phyloP scores from a whole-genome alignment of 345 rosid genomes.

The Cardamine occulta region DNA sequence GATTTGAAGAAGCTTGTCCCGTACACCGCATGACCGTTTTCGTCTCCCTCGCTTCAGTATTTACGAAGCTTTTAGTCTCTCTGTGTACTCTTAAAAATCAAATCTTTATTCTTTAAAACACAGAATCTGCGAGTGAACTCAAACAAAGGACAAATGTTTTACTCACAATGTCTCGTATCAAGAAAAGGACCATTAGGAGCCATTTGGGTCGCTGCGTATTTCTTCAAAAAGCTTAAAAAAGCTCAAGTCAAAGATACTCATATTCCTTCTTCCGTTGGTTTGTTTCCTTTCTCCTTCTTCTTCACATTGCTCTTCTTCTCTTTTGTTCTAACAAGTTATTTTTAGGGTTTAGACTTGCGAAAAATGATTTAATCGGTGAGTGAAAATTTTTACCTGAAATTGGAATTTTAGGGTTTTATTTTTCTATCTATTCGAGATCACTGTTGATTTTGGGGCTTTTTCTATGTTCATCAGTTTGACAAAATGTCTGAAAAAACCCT shows the following conservation, averaged over 20 bases:
- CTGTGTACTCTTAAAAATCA: background rate
- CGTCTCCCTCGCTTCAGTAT: constrained; percentile 38
- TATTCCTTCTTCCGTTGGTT: constrained; percentile 79
- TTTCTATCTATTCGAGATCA: background rate
- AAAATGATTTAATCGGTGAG: background rate
- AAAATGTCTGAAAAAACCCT: constrained; percentile 20
- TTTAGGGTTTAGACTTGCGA: constrained; percentile 24
- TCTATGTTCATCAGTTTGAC: constrained; percentile 11
- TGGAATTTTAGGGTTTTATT: constrained; percentile 33
- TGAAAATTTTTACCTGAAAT: background rate
- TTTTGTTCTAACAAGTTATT: background rate
- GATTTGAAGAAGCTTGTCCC: constrained; percentile 36
- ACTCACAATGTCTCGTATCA: constrained; percentile 62
- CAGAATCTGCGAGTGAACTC: background rate
- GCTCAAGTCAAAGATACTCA: constrained; percentile 68
- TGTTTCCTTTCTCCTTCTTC: constrained; percentile 39
- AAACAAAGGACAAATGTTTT: constrained; percentile 49
- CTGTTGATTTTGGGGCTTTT: background rate
- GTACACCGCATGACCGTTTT: constrained; percentile 49
- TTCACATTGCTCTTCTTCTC: background rate
- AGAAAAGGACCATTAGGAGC: constrained; percentile 70
- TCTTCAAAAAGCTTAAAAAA: constrained; percentile 74
- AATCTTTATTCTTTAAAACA: background rate
- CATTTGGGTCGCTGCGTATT: constrained; percentile 88
- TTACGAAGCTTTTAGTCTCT: constrained; percentile 7